Base-by-base conservation (phyloP, 2,329 filamentous ascomycete genomes). In the Fusarium sp. region DNA sequence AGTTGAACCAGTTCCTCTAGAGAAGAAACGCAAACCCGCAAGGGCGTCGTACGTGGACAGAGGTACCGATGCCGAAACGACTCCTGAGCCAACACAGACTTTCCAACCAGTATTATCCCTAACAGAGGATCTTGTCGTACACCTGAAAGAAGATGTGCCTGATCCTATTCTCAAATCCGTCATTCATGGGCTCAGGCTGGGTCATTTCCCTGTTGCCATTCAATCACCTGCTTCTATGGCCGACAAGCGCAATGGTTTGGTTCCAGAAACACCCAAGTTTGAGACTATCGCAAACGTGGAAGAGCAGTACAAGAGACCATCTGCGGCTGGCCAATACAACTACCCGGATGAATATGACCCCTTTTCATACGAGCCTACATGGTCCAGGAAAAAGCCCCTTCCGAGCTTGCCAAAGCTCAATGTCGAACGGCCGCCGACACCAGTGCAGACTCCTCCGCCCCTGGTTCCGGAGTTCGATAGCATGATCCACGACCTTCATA, bases 71-170 rank as follows among this genome's bases (percentile, higher is more conserved):
- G 75, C 77, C 2, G 74, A 72, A 8, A 68, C 77, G 3, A 55
- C 74, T 15, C 26, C 63, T 2, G 65, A 68, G 15, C 40, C 61
- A 9, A 55, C 75, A 10, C 59, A 71, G 17, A 54, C 73, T 0
- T 81, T 82, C 39, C 77, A 81, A 33, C 78, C 84, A 1, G 80
- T 87, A 1, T 78, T 90, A 22, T 82, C 84, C 0, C 75, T 87
- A 41, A 70, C 80, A 1, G 88, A 90, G 70, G 85, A 90, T 62
- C 72, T 89, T 2, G 80, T 89, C 4, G 79, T 90, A 24, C 80
- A 86, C 45, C 82, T 90, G 56, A 83, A 81, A 15, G 80, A 82
- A 10, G 81, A 82, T 3, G 74, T 76, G 2, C 72, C 75, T 0
- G 80, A 86, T 60, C 61, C 74, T 3, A 71, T 83, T 0, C 74